phyloP scores from a whole-genome alignment of 306 rosid genomes.

The Sophora flavescens region DNA sequence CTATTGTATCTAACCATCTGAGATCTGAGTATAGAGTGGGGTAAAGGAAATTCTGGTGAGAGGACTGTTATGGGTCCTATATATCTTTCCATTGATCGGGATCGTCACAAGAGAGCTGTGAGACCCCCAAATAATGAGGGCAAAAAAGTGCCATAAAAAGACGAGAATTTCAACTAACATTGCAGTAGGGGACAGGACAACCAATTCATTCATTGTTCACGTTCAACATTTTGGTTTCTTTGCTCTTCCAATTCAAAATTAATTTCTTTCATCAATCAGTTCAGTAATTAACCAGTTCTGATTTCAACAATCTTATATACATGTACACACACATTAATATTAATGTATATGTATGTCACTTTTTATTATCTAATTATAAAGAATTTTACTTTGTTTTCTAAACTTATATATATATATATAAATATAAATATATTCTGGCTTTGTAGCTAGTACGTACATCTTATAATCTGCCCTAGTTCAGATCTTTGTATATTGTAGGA shows the following conservation, averaged over 20 bases:
- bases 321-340: too few species aligned
- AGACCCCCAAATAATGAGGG: slow-evolving; percentile 39
- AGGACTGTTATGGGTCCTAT: slow-evolving; percentile 37
- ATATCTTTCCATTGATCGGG: slow-evolving; percentile 34
- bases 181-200: slow-evolving; percentile 33
- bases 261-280: too few species aligned
- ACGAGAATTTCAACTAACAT: slow-evolving; percentile 49
- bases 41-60: slow-evolving; percentile 20
- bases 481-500: background rate
- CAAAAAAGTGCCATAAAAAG: slow-evolving; percentile 56
- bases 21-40: slow-evolving; percentile 4
- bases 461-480: too few species aligned
- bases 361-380: too few species aligned
- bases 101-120: slow-evolving; percentile 14
- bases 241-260: background rate
- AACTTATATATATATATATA: too few species aligned
- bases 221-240: background rate
- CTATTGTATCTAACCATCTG: background rate
- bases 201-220: too few species aligned
- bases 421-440: too few species aligned
- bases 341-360: too few species aligned
- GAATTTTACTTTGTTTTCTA: too few species aligned
- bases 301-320: too few species aligned
- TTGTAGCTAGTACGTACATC: too few species aligned
- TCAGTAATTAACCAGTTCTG: too few species aligned